Evolutionary conservation across 768 basidiomycete species (phyloP).

Genomic region (Mycena chlorophos): DNA sequence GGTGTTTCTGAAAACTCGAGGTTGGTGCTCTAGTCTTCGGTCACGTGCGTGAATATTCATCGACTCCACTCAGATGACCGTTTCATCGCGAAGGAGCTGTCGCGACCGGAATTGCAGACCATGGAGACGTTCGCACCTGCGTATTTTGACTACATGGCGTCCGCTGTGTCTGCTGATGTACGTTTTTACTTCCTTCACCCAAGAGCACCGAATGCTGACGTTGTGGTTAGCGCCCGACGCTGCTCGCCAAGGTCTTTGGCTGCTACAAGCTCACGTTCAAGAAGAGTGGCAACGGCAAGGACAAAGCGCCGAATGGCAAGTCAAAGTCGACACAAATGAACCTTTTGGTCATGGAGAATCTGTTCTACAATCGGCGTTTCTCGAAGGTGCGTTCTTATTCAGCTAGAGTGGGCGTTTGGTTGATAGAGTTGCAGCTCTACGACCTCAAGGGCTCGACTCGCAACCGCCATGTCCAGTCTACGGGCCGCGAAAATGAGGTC

Average conservation of each 20-base stretch:
- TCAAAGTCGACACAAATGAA: conserved; percentile 91
- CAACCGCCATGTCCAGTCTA: conserved; percentile 89
- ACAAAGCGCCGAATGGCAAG: conserved; percentile 55
- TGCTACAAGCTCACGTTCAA: conserved; percentile 93
- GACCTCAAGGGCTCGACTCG: conserved; percentile 96
- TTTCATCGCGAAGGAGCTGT: conserved; percentile 97
- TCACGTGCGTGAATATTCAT: not conserved
- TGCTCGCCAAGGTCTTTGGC: conserved; percentile 95
- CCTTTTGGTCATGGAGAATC: conserved; percentile 95
- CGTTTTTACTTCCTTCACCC: conserved; percentile 28
- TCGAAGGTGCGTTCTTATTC: conserved; percentile 58
- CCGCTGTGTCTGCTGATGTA: conserved; percentile 84
- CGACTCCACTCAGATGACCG: conserved; percentile 74
- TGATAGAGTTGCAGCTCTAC: conserved; percentile 64
- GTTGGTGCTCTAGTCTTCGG: conserved; percentile 39
- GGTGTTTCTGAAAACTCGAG: conserved; percentile 93
- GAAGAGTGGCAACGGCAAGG: conserved; percentile 76
- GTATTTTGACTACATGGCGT: conserved; percentile 98
- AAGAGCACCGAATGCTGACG: conserved; percentile 8
- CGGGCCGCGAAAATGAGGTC: conserved; percentile 89
- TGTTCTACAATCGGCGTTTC: conserved; percentile 91
- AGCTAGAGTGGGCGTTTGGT: conserved; percentile 38
- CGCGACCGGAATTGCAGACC: conserved; percentile 85
- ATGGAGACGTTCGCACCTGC: conserved; percentile 97
- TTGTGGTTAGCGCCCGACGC: conserved; percentile 74